Evolutionary conservation across 176 grass and related monocot genomes (phyloP).

Genomic region (Raddia distichophylla): DNA sequence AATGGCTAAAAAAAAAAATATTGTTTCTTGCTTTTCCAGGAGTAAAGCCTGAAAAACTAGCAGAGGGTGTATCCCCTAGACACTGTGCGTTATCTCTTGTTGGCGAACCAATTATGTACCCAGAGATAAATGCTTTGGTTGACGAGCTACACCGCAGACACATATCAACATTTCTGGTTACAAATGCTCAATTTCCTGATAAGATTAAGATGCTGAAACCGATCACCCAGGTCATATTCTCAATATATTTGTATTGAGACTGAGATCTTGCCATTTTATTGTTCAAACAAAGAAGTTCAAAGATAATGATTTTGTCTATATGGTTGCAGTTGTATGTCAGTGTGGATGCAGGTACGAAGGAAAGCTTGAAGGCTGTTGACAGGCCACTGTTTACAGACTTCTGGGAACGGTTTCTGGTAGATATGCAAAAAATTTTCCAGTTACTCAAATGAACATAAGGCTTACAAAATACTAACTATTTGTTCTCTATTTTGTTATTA

Average conservation of each 20-base stretch:
- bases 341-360: conserved; percentile 93
- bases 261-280: conserved; percentile 2
- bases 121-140: conserved; percentile 92
- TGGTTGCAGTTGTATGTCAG: conserved; percentile 87
- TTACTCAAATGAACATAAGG: background rate
- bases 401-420: conserved; percentile 96
- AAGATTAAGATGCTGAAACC: conserved; percentile 79
- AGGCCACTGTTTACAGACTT: conserved; percentile 93
- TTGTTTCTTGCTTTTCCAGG: conserved; percentile 48
- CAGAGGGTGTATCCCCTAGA: conserved; percentile 79
- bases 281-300: conserved; percentile 7
- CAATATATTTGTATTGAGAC: background rate
- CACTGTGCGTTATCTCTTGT: conserved; percentile 98
- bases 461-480: conserved; percentile 46
- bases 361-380: conserved; percentile 96
- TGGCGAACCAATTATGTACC: conserved; percentile 98
- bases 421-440: conserved; percentile 35
- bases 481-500: conserved; percentile 2
- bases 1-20: conserved; percentile 25
- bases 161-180: conserved; percentile 96
- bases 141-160: conserved; percentile 81
- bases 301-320: conserved; percentile 21
- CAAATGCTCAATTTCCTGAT: conserved; percentile 99
- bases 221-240: conserved; percentile 77
- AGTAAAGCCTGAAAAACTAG: conserved; percentile 75